These are phyloP conservation scores for Cryoendolithus antarcticus DNA, from an alignment of 2,329 filamentous ascomycete species.

Conservation along the genomic window DNA sequence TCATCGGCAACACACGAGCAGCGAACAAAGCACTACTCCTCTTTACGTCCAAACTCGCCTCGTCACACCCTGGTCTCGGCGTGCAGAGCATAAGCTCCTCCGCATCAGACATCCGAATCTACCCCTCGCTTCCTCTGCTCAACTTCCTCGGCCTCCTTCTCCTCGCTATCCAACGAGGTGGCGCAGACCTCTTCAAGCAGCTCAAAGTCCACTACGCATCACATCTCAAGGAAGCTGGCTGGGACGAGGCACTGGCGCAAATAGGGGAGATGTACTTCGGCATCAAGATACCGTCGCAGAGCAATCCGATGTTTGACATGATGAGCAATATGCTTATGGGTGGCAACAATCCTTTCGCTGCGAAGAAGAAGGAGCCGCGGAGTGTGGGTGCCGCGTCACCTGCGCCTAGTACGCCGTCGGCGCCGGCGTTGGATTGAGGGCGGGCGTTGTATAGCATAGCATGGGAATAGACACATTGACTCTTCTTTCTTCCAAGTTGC, in stretches of 20 bases:
- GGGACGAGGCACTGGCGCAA: slow-evolving; percentile 69
- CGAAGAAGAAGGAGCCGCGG: slow-evolving; percentile 31
- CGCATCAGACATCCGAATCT: slow-evolving; percentile 61
- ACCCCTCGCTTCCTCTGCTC: slow-evolving; percentile 81
- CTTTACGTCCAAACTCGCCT: slow-evolving; percentile 55
- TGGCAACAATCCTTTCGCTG: slow-evolving; percentile 44
- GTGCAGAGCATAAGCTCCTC: slow-evolving; percentile 71
- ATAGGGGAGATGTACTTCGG: slow-evolving; percentile 96
- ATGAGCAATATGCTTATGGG: slow-evolving; percentile 91
- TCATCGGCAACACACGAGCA: slow-evolving; percentile 79
- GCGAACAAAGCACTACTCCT: slow-evolving; percentile 72
- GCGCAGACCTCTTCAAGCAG: slow-evolving; percentile 66
- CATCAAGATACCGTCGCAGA: slow-evolving; percentile 76
- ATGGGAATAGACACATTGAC: too few relatives aligned
- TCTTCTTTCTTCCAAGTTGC: too few relatives aligned
- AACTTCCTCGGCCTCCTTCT: slow-evolving; percentile 86
- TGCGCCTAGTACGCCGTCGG: slow-evolving; percentile 13
- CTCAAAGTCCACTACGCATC: slow-evolving; percentile 68
- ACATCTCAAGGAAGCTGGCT: slow-evolving; percentile 63
- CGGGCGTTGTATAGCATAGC: too few relatives aligned
- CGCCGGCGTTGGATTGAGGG: slow-evolving; percentile 20
- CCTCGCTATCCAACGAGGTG: slow-evolving; percentile 68
- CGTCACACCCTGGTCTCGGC: slow-evolving; percentile 49
- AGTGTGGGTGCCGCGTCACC: slow-evolving; percentile 32
- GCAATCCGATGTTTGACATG: slow-evolving; percentile 93